phyloP scores from a whole-genome alignment of 495 filamentous ascomycete genomes.

The Xylaria grammica region DNA sequence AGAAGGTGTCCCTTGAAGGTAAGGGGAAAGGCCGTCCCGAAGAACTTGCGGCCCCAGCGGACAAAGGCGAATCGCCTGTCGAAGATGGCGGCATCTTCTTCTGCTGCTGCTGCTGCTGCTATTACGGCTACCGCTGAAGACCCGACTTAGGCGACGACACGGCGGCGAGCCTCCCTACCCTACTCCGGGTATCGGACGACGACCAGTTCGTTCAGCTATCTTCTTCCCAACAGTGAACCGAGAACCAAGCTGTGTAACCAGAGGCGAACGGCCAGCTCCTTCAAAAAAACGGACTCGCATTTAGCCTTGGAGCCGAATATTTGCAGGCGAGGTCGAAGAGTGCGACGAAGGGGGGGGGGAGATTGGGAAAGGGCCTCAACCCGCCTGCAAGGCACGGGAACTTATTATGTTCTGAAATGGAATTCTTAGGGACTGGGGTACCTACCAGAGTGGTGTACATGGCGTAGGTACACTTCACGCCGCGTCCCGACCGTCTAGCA shows the following conservation, averaged over 20 bases:
- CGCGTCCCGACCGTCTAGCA: not conserved
- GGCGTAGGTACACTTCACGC: not conserved
- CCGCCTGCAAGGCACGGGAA: slow-evolving; percentile 43
- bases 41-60: slow-evolving; percentile 44
- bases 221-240: not conserved
- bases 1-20: slow-evolving; percentile 51
- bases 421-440: slow-evolving; percentile 24
- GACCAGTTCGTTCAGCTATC: not conserved
- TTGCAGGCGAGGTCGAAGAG: slow-evolving; percentile 17
- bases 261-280: slow-evolving; percentile 11
- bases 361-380: slow-evolving; percentile 22
- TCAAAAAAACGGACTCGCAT: slow-evolving; percentile 30
- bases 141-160: slow-evolving; percentile 9
- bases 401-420: slow-evolving; percentile 39
- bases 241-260: slow-evolving; percentile 15
- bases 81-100: slow-evolving; percentile 56
- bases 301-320: slow-evolving; percentile 30
- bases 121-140: not conserved
- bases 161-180: slow-evolving; percentile 17
- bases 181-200: not conserved
- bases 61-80: slow-evolving; percentile 56
- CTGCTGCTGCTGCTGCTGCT: no score
- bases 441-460: not conserved
- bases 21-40: slow-evolving; percentile 50
- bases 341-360: slow-evolving; percentile 22